Evolutionary conservation across 1,139 yeast genomes (phyloP).

Genomic region (Keqinozyma sinolaborantium): DNA sequence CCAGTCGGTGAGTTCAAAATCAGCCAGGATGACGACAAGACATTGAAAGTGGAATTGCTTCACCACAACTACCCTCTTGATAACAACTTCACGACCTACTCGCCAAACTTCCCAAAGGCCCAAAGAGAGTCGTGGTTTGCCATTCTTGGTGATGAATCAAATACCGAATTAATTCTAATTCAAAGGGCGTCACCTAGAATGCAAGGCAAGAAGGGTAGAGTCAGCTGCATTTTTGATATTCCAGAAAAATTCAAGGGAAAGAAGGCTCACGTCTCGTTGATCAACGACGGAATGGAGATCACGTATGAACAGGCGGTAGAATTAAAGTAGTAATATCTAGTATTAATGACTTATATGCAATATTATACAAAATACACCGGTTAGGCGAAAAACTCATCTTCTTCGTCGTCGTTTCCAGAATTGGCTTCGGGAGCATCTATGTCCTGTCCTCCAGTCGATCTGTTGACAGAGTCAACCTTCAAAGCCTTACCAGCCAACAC

Average conservation of each 20-base stretch:
- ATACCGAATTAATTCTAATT: conserved; percentile 50
- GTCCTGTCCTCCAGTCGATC: conserved; percentile 17
- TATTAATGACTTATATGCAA: conserved; percentile 4
- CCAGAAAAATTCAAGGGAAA: conserved; percentile 48
- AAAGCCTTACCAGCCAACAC: conserved; percentile 48
- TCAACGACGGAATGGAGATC: conserved; percentile 69
- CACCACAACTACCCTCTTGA: conserved; percentile 56
- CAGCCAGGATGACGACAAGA: conserved; percentile 26
- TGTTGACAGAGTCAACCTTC: conserved; percentile 11
- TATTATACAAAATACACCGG: conserved; percentile 1
- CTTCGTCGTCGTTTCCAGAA: conserved; percentile 20
- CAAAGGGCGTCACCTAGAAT: conserved; percentile 66
- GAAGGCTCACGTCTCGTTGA: conserved; percentile 41
- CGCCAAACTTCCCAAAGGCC: conserved; percentile 82
- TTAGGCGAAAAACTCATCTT: conserved; percentile 41
- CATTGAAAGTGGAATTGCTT: conserved; percentile 41
- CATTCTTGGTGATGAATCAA: conserved; percentile 46
- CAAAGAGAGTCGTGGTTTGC: conserved; percentile 96
- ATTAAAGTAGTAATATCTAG: conserved; percentile 3
- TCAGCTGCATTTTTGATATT: conserved; percentile 43
- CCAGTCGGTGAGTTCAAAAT: conserved; percentile 43
- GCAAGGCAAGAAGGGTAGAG: conserved; percentile 40
- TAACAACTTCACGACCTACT: conserved; percentile 60
- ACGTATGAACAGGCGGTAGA: conserved; percentile 21
- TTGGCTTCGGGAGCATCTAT: conserved; percentile 39